Conservation (phyloP, 495 filamentous ascomycete genomes). For the Lepidopterella palustris region DNA sequence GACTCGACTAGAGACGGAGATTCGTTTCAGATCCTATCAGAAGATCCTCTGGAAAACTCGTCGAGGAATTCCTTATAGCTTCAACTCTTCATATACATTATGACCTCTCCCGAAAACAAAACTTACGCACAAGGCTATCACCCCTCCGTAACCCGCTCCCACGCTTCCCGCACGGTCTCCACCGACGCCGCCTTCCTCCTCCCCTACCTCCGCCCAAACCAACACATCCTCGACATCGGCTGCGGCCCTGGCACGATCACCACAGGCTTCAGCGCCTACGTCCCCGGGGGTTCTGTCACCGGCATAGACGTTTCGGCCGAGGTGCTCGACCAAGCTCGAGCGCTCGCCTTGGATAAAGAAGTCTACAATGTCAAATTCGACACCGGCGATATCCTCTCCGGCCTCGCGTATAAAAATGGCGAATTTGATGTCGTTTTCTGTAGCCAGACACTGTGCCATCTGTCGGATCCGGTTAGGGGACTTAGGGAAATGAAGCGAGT, state of each 20-base stretch:
- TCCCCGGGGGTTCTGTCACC: conserved; percentile 42
- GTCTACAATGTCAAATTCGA: conserved; percentile 44
- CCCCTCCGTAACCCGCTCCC: conserved; percentile 43
- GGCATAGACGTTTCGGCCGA: conserved; percentile 32
- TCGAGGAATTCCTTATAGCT: too few relatives aligned
- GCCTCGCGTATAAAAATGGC: conserved; percentile 4
- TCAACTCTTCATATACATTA: too few relatives aligned
- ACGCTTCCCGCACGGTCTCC: conserved; percentile 47
- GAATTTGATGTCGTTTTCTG: conserved; percentile 27
- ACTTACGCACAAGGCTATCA: conserved; percentile 51
- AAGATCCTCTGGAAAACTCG: too few relatives aligned
- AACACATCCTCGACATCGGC: conserved; percentile 52
- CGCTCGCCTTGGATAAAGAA: conserved; percentile 34
- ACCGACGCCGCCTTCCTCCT: conserved; percentile 49
- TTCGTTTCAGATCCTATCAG: too few relatives aligned
- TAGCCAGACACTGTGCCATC: conserved; percentile 24
- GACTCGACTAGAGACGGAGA: too few relatives aligned
- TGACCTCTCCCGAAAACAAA: too few relatives aligned
- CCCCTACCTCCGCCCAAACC: conserved; percentile 41
- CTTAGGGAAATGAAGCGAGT: conserved; percentile 21
- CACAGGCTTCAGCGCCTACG: conserved; percentile 43
- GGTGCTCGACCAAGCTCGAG: conserved; percentile 39
- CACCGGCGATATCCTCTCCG: conserved; percentile 39
- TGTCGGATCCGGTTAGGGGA: conserved; percentile 22
- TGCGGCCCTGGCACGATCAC: conserved; percentile 57